Evolutionary conservation across 768 basidiomycete species (phyloP), one percentile per base, ranked within the genome.

Genomic region (Hortiboletus flavorubellus): DNA sequence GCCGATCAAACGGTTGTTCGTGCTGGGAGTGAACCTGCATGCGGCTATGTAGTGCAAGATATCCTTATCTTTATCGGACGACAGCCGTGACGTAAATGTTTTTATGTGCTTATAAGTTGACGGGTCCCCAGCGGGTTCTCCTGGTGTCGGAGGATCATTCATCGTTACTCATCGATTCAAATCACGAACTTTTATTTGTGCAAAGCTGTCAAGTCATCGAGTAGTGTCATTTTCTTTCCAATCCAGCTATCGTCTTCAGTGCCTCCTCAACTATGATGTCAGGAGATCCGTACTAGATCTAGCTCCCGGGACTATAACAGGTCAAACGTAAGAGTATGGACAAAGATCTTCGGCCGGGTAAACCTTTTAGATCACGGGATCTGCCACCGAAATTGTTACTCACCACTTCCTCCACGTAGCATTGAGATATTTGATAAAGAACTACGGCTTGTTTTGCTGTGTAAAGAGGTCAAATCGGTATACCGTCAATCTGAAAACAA

Each of bases 241-340:
- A 47, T 16, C 59, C 54, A 18, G 56, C 56, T 3, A 64, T 55
- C 6, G 47, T 54, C 44, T 55, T 58, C 33, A 66, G 16, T 4
- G 61, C 62, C n/a, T 59, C 58, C 16, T 62, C 49, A 10, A 67
- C 52, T 0, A 71, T 55, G 15, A 40, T 41, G 4, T 65, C 59
- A 0, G 69, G 65, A 33, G 58, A 55, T 15, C 69, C 68, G 9
- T 46, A 53, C 37, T 67, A 69, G 18, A 69, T 65, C 58, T 61
- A 2, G 55, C 48, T 0, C 63, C 63, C 0, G 58, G 51, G 6
- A 71, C 52, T 3, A 51, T 15, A 11, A 60, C 47, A 3, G 35
- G n/a, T 12, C 49, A 57, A 29, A 67, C 42, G 12, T 59, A 59
- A 18, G 59, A 52, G 26, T 60, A 64, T 14, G 60, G 31, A n/a